Evolutionary conservation across 129 eudicot genomes (phyloP).

Genomic region (Oenanthe sinensis): DNA sequence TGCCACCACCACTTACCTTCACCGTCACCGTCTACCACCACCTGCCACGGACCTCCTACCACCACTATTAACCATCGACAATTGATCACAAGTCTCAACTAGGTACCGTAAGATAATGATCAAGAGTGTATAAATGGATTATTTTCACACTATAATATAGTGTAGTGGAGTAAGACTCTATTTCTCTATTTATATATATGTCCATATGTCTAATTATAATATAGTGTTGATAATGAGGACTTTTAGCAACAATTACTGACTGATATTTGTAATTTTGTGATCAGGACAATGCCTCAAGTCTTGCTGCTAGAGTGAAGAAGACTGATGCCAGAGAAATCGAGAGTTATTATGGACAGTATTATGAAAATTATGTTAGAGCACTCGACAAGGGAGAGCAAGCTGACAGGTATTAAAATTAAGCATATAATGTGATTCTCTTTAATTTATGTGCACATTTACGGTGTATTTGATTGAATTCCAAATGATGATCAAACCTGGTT

Average conservation of each 20-base stretch:
- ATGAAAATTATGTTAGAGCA: conserved; percentile 78
- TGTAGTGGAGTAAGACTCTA: too few relatives aligned
- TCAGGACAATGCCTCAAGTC: conserved; percentile 83
- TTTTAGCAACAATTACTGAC: not conserved
- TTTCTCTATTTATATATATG: too few relatives aligned
- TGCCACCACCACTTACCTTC: too few relatives aligned
- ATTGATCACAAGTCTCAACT: too few relatives aligned
- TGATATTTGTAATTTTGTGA: not conserved
- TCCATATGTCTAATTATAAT: too few relatives aligned
- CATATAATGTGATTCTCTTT: not conserved
- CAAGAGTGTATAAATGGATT: too few relatives aligned
- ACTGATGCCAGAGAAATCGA: conserved; percentile 94
- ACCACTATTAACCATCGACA: too few relatives aligned
- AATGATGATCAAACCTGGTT: not conserved
- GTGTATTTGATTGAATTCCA: not conserved
- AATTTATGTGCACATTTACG: too few relatives aligned
- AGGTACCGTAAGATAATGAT: too few relatives aligned
- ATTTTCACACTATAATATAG: too few relatives aligned
- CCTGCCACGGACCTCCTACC: too few relatives aligned
- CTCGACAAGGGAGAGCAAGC: conserved; percentile 95
- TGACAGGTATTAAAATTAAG: conserved; percentile 38
- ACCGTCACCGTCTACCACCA: too few relatives aligned
- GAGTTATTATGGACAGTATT: conserved; percentile 90
- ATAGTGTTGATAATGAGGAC: not conserved
- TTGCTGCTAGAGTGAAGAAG: conserved; percentile 70